Conservation (phyloP, 768 basidiomycete genomes). For the Mycena crocata region DNA sequence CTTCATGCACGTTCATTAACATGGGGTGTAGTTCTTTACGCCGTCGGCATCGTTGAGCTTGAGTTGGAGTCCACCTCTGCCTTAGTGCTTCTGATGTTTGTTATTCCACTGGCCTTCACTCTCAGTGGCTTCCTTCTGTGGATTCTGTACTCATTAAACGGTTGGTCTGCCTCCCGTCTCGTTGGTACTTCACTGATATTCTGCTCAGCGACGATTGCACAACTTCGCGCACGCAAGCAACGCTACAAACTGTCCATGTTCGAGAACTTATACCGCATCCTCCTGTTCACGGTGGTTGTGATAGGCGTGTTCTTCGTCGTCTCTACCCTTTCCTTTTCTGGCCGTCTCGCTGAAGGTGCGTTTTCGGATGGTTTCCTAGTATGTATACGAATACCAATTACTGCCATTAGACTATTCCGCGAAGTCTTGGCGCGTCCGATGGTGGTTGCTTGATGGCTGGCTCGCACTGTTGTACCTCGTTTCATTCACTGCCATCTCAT, state of each 20-base stretch:
- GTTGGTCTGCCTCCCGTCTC: conserved; percentile 52
- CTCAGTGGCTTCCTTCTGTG: conserved; percentile 96
- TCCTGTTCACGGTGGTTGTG: conserved; percentile 83
- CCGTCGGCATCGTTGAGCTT: conserved; percentile 94
- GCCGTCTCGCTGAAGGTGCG: conserved; percentile 89
- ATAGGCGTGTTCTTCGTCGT: conserved; percentile 93
- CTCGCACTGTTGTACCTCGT: conserved; percentile 88
- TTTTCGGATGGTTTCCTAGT: conserved; percentile 14
- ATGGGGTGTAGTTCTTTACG: conserved; percentile 77
- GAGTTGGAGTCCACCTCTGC: conserved; percentile 92
- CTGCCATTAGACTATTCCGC: conserved; percentile 82
- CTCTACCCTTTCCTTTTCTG: conserved; percentile 91
- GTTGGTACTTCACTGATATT: neutral
- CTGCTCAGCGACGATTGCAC: conserved; percentile 81
- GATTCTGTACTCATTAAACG: conserved; percentile 93
- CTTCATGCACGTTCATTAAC: conserved; percentile 7
- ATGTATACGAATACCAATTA: conserved; percentile 1
- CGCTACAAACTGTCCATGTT: conserved; percentile 92
- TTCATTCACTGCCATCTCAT: conserved; percentile 85
- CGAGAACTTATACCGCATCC: conserved; percentile 84
- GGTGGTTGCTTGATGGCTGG: conserved; percentile 98
- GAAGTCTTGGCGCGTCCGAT: conserved; percentile 88
- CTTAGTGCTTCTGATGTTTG: conserved; percentile 85
- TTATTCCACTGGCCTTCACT: conserved; percentile 94
- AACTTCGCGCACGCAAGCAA: conserved; percentile 88